phyloP scores from a whole-genome alignment of 306 rosid genomes.

The Nissolia schottii region DNA sequence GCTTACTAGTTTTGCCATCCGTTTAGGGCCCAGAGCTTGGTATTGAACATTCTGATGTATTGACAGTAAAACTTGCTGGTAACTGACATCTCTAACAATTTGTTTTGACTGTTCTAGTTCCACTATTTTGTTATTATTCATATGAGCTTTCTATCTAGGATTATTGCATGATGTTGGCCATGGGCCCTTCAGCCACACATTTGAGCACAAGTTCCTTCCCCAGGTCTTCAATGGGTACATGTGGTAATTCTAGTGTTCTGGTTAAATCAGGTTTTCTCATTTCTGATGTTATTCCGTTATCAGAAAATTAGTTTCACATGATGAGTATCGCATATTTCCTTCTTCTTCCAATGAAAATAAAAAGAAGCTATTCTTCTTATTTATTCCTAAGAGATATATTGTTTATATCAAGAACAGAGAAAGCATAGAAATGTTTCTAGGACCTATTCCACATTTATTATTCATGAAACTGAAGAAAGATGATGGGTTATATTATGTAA shows the following conservation, averaged over 20 bases:
- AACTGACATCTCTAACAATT: slow-evolving; percentile 15
- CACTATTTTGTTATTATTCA: slow-evolving; percentile 13
- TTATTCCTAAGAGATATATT: not conserved
- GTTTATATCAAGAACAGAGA: not conserved
- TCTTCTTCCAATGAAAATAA: not conserved
- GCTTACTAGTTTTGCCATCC: not conserved
- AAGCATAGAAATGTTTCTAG: not conserved
- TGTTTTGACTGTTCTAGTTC: slow-evolving; percentile 18
- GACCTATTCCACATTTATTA: not conserved
- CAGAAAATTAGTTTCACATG: not conserved
- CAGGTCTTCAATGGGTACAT: slow-evolving; percentile 21
- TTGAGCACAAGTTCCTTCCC: slow-evolving; percentile 48
- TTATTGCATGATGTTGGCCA: slow-evolving; percentile 58
- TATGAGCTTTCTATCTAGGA: slow-evolving; percentile 21
- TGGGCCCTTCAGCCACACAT: slow-evolving; percentile 54
- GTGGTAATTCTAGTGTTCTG: slow-evolving; percentile 33
- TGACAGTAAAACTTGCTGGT: slow-evolving; percentile 53
- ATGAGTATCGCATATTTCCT: not conserved
- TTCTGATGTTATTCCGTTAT: not conserved
- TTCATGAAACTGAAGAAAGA: not conserved
- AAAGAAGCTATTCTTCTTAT: no score
- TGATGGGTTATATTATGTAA: no score
- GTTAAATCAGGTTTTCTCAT: not conserved
- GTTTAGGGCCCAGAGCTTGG: slow-evolving; percentile 46
- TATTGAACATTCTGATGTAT: slow-evolving; percentile 36